Evolutionary conservation across 768 basidiomycete genomes (phyloP).

Genomic region (Naganishia randhawae): DNA sequence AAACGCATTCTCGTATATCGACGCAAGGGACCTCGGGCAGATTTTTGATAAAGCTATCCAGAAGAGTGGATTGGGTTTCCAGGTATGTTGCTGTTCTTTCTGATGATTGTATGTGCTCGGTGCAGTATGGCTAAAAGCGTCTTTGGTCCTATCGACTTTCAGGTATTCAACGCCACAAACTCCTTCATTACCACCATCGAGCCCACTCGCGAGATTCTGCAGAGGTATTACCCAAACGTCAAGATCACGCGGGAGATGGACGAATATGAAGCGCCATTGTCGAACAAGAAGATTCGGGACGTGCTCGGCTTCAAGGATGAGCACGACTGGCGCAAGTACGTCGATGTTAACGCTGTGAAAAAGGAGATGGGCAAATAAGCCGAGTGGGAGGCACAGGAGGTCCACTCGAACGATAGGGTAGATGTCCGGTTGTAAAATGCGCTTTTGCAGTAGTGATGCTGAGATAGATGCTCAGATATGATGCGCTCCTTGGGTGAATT

Average conservation of each 20-base stretch:
- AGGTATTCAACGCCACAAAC: conserved; percentile 49
- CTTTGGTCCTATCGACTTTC: neutral
- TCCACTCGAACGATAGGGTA: no score
- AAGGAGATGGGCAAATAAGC: conserved; percentile 15
- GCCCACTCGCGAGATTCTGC: conserved; percentile 38
- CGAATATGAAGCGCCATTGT: conserved; percentile 45
- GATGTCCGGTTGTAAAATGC: no score
- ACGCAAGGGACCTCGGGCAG: conserved; percentile 47
- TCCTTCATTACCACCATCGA: conserved; percentile 39
- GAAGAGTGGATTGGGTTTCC: conserved; percentile 43
- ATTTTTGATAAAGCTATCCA: conserved; percentile 42
- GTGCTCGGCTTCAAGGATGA: conserved; percentile 47
- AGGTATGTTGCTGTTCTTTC: conserved; percentile 26
- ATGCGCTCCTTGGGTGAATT: no score
- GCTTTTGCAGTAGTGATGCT: no score
- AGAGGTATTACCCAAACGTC: conserved; percentile 34
- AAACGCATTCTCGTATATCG: conserved; percentile 49
- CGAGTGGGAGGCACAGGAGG: neutral
- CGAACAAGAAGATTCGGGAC: conserved; percentile 43
- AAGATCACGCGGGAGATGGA: conserved; percentile 41
- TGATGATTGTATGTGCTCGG: neutral
- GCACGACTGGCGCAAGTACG: conserved; percentile 38
- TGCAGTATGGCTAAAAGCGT: neutral
- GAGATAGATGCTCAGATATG: no score
- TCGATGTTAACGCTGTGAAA: conserved; percentile 27